These are phyloP conservation scores for Globisporangium emineosum DNA, from an alignment of 352 stramenopile genomes.

Conservation along the genomic window DNA sequence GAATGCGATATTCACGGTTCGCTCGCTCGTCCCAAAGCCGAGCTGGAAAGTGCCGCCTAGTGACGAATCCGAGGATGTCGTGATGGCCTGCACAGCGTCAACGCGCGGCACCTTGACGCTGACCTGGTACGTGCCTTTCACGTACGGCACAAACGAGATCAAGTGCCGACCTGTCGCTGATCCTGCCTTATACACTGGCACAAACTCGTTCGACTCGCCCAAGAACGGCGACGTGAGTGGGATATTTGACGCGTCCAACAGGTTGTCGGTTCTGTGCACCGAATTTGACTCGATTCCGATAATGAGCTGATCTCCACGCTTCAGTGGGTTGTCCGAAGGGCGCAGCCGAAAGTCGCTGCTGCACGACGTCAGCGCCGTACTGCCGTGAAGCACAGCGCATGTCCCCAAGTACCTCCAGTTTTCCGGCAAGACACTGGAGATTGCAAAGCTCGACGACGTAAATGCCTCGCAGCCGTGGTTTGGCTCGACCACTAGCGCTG, in stretches of 20 bases:
- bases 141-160: constrained; percentile 86
- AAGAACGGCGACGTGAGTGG: constrained; percentile 70
- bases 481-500: constrained; percentile 41
- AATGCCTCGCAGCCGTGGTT: constrained; percentile 64
- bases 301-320: constrained; percentile 77
- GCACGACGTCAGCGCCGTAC: constrained; percentile 34
- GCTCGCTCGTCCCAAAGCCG: constrained; percentile 35
- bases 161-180: constrained; percentile 69
- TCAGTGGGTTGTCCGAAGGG: constrained; percentile 37
- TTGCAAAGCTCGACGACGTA: constrained; percentile 26
- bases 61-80: constrained; percentile 36
- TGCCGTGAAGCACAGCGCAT: constrained; percentile 34
- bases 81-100: constrained; percentile 73
- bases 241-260: constrained; percentile 56
- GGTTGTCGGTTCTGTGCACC: constrained; percentile 50
- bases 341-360: constrained; percentile 35
- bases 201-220: constrained; percentile 45
- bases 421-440: constrained; percentile 52
- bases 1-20: constrained; percentile 55
- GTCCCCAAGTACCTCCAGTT: constrained; percentile 76
- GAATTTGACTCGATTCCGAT: constrained; percentile 74
- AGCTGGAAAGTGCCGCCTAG: constrained; percentile 72
- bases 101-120: constrained; percentile 76
- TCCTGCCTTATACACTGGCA: constrained; percentile 68
- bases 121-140: constrained; percentile 89